phyloP scores from a whole-genome alignment of 495 filamentous ascomycete genomes.

The Patellaria atrata region DNA sequence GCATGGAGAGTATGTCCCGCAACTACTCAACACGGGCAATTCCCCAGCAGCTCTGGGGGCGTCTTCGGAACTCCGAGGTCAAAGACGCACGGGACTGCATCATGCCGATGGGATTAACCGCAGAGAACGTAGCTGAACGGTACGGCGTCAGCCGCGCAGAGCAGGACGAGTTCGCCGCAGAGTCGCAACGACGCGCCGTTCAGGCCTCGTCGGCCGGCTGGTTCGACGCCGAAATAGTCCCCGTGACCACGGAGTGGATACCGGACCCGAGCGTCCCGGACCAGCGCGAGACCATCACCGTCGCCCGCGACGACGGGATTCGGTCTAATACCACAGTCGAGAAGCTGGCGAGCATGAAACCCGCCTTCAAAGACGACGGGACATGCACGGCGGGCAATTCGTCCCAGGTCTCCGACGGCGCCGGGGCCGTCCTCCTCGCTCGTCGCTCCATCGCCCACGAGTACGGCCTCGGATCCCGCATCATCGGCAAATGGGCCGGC shows the following conservation, averaged over 20 bases:
- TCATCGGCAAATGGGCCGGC: conserved; percentile 68
- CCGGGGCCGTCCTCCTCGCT: conserved; percentile 71
- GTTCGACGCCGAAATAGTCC: conserved; percentile 68
- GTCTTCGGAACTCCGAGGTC: conserved; percentile 44
- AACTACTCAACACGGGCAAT: conserved; percentile 78
- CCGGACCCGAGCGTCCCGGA: conserved; percentile 48
- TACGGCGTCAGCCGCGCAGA: conserved; percentile 60
- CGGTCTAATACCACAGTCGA: conserved; percentile 48
- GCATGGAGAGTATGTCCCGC: conserved; percentile 87
- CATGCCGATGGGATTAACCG: conserved; percentile 89
- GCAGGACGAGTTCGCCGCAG: conserved; percentile 71
- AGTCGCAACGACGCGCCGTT: conserved; percentile 55
- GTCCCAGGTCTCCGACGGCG: conserved; percentile 75
- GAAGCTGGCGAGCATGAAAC: conserved; percentile 63
- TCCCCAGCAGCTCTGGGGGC: conserved; percentile 65
- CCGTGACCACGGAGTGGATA: conserved; percentile 47
- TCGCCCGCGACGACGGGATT: conserved; percentile 72
- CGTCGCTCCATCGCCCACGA: conserved; percentile 64
- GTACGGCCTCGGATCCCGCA: conserved; percentile 50
- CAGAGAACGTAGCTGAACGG: conserved; percentile 72
- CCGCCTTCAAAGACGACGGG: conserved; percentile 62
- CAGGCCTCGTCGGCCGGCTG: conserved; percentile 50
- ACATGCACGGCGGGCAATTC: conserved; percentile 77
- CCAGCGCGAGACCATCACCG: conserved; percentile 43
- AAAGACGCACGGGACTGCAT: conserved; percentile 71